Conservation (phyloP, 371 early-diverging fungal genomes). For the Catenaria anguillulae region DNA sequence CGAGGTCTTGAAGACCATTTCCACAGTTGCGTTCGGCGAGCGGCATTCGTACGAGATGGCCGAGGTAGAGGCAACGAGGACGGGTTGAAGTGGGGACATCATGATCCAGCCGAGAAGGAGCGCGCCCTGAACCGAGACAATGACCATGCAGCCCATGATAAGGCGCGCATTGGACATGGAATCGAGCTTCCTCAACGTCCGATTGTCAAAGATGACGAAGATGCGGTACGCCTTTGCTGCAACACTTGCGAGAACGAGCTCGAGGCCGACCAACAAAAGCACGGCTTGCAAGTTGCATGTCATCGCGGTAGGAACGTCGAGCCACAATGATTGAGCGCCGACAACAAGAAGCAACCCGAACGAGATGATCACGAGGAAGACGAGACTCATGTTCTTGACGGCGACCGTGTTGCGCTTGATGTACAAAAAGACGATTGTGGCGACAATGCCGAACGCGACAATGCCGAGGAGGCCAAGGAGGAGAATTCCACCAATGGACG, state of each 20-base stretch:
- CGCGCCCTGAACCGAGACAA: background rate
- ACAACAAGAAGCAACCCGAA: background rate
- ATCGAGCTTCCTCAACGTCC: background rate
- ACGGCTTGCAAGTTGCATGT: background rate
- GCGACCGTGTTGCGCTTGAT: background rate
- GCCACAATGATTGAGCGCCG: background rate
- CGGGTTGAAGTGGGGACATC: background rate
- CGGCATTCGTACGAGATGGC: background rate
- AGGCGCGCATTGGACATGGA: background rate
- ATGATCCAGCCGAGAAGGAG: background rate
- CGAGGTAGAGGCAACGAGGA: background rate
- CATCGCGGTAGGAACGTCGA: background rate
- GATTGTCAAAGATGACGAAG: background rate
- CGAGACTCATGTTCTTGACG: background rate
- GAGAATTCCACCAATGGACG: background rate
- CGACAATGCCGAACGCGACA: background rate
- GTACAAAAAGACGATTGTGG: background rate
- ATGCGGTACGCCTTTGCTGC: background rate
- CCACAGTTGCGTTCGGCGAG: background rate
- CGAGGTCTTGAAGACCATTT: background rate
- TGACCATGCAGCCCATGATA: background rate
- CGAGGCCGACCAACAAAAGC: background rate
- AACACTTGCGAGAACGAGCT: background rate
- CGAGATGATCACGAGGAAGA: background rate
- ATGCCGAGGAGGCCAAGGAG: background rate